Conservation (phyloP, 2,329 filamentous ascomycete genomes). For the Penicillium decumbens region DNA sequence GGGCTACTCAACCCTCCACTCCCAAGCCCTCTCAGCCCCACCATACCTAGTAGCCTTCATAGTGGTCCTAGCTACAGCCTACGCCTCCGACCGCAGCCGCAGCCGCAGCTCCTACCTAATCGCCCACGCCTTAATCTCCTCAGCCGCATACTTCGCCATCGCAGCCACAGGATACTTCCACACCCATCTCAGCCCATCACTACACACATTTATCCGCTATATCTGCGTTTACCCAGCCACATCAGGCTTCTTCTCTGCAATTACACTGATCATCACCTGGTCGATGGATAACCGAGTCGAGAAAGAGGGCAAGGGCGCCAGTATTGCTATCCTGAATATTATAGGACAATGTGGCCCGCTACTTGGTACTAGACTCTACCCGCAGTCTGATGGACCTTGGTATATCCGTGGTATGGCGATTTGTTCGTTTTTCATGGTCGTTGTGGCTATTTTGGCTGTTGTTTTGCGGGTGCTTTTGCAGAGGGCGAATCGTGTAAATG, state of each 20-base stretch:
- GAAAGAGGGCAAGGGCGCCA: constrained; percentile 65
- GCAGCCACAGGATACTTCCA: constrained; percentile 49
- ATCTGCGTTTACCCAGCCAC: constrained; percentile 72
- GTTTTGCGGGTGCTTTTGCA: constrained; percentile 52
- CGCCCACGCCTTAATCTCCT: constrained; percentile 64
- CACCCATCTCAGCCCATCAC: constrained; percentile 27
- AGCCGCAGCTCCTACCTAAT: constrained; percentile 64
- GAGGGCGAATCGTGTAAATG: constrained; percentile 44
- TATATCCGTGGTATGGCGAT: constrained; percentile 60
- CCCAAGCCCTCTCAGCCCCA: constrained; percentile 75
- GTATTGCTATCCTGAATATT: constrained; percentile 74
- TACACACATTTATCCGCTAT: constrained; percentile 55
- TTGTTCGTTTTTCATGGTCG: constrained; percentile 60
- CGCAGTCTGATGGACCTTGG: constrained; percentile 54
- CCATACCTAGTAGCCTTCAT: constrained; percentile 75
- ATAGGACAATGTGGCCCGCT: constrained; percentile 76
- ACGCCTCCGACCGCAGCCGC: constrained; percentile 63
- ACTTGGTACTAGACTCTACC: constrained; percentile 64
- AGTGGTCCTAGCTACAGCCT: constrained; percentile 66
- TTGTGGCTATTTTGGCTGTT: constrained; percentile 55
- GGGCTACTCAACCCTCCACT: constrained; percentile 63
- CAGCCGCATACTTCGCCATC: constrained; percentile 59
- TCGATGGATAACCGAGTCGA: constrained; percentile 77
- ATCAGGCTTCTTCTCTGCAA: constrained; percentile 75
- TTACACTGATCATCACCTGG: constrained; percentile 83